These are phyloP conservation scores for Metschnikowia henanensis DNA, from an alignment of 805 yeast species.

Conservation along the genomic window DNA sequence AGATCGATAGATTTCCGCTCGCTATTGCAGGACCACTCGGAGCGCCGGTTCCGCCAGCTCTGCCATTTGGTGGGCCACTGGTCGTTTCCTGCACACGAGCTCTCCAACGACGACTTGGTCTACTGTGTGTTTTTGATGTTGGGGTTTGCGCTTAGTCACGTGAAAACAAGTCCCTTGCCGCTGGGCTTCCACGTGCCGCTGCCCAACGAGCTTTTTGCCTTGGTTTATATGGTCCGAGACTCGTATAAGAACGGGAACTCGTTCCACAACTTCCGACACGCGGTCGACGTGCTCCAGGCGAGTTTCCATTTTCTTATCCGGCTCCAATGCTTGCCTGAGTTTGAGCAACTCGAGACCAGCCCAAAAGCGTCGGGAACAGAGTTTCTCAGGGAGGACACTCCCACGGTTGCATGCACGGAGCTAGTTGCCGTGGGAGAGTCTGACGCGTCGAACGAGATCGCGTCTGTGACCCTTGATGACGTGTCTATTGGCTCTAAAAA, in stretches of 20 bases:
- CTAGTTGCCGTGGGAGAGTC: constrained; percentile 12
- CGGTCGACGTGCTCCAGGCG: constrained; percentile 93
- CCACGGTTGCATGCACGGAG: constrained; percentile 3
- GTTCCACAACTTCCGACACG: constrained; percentile 95
- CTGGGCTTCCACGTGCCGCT: constrained; percentile 17
- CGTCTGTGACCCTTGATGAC: too few species aligned
- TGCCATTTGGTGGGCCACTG: constrained; percentile 53
- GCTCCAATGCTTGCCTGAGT: constrained; percentile 39
- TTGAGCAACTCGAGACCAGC: constrained; percentile 35
- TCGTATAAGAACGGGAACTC: constrained; percentile 84
- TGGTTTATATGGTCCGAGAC: constrained; percentile 69
- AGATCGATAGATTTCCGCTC: constrained; percentile 31
- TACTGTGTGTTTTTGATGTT: constrained; percentile 60
- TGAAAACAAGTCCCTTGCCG: constrained; percentile 11
- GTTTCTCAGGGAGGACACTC: constrained; percentile 11
- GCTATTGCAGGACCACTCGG: constrained; percentile 27
- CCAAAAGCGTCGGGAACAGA: constrained; percentile 31
- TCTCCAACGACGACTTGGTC: constrained; percentile 63
- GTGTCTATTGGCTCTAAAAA: too few species aligned
- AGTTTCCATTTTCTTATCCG: constrained; percentile 63
- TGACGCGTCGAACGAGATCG: too few species aligned
- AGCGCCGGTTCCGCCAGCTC: constrained; percentile 26
- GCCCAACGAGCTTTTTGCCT: constrained; percentile 50
- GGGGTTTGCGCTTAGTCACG: constrained; percentile 38
- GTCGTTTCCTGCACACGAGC: constrained; percentile 71